Conservation (phyloP, 352 stramenopile genomes). For the Phytopythium cucurbitacearum region DNA sequence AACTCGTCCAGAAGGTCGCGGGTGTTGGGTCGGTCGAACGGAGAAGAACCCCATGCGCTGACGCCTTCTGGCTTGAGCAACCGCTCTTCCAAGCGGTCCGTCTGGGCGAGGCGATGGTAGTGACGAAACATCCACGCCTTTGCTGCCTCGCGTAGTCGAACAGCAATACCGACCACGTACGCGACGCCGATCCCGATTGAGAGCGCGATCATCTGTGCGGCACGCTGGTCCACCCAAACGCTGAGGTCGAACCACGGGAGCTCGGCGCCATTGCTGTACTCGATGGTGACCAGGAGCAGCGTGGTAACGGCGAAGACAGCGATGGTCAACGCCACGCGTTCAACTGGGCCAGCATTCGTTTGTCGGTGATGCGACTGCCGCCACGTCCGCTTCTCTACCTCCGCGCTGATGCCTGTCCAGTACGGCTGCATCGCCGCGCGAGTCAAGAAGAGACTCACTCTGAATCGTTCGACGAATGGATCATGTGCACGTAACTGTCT, state of each 20-base stretch:
- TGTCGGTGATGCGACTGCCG: neutral
- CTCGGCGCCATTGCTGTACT: neutral
- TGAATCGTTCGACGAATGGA: neutral
- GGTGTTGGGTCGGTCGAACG: no score
- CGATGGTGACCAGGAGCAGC: neutral
- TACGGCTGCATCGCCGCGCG: constrained; percentile 3
- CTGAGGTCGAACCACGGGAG: neutral
- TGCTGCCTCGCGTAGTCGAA: no score
- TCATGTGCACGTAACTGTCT: constrained; percentile 2
- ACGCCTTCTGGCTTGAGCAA: neutral
- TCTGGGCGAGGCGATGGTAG: neutral
- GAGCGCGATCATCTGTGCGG: constrained; percentile 1
- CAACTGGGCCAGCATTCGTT: neutral
- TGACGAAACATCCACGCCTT: neutral
- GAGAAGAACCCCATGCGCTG: no score
- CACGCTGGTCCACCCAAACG: neutral
- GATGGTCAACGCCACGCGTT: neutral
- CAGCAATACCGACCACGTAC: neutral
- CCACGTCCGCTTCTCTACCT: neutral
- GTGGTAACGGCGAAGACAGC: neutral
- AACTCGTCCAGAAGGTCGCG: neutral
- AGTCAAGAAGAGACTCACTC: constrained; percentile 2
- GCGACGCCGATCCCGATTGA: neutral
- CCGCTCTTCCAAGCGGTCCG: neutral
- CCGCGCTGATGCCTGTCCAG: neutral